Percentiles rank a stretch among this genome's conserved stretches.
phyloP scores from a whole-genome alignment of 164 flowering plant species.

The Stephania cephalantha region DNA sequence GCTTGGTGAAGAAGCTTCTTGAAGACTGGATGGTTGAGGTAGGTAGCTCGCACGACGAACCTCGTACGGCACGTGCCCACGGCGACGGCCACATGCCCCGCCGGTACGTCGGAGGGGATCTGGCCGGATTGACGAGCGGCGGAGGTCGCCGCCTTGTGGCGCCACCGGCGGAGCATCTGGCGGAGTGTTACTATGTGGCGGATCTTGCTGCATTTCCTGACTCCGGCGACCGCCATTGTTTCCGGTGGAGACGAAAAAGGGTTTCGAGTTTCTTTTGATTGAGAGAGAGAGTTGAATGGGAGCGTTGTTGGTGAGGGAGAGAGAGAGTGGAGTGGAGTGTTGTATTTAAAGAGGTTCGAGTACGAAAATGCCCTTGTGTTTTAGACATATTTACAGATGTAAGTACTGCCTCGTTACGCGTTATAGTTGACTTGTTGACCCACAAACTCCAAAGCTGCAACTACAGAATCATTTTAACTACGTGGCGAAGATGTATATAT shows the following conservation, averaged over 20 bases:
- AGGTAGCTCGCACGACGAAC: conserved; percentile 47
- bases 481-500: too few relatives aligned
- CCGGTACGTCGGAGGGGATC: conserved; percentile 53
- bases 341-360: not conserved
- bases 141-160: conserved; percentile 18
- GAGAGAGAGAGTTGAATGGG: not conserved
- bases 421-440: too few relatives aligned
- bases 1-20: conserved; percentile 42
- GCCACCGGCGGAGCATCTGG: conserved; percentile 37
- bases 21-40: conserved; percentile 67
- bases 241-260: not conserved
- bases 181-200: conserved; percentile 32
- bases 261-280: not conserved
- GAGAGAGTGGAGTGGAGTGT: not conserved
- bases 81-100: conserved; percentile 65
- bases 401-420: not conserved
- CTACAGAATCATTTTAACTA: too few relatives aligned
- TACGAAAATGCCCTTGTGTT: not conserved
- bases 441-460: too few relatives aligned
- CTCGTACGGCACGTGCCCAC: conserved; percentile 43
- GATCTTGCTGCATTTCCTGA: conserved; percentile 24
- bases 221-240: conserved; percentile 3
- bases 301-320: not conserved
- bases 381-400: not conserved
- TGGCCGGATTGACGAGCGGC: not conserved